phyloP scores from a whole-genome alignment of 164 flowering plant species.

The Tinospora cordifolia region DNA sequence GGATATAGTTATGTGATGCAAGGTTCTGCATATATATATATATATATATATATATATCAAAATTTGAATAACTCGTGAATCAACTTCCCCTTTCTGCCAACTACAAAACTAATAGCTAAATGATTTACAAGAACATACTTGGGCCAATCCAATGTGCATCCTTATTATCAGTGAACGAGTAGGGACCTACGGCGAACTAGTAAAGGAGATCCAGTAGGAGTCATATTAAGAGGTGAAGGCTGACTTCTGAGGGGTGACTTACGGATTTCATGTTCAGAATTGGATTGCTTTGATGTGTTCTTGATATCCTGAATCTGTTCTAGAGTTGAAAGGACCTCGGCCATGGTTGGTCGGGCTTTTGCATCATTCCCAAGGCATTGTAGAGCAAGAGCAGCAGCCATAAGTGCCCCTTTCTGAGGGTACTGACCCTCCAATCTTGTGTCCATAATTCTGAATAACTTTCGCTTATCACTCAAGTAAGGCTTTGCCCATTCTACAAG shows the following conservation, averaged over 20 bases:
- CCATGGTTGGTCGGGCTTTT: slow-evolving; percentile 56
- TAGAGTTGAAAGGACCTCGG: slow-evolving; percentile 50
- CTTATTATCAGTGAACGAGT: not conserved
- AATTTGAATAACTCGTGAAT: not conserved
- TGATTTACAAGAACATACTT: not conserved
- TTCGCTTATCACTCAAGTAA: slow-evolving; percentile 46
- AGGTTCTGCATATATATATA: not conserved
- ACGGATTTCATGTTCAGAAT: slow-evolving; percentile 17
- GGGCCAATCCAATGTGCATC: not conserved
- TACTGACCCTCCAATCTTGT: slow-evolving; percentile 52
- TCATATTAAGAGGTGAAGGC: slow-evolving; percentile 27
- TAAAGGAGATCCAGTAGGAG: slow-evolving; percentile 25
- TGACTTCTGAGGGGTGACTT: slow-evolving; percentile 32
- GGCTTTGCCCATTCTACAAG: slow-evolving; percentile 75
- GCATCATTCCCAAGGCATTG: slow-evolving; percentile 55
- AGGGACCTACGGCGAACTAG: slow-evolving; percentile 14
- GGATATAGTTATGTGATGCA: not conserved
- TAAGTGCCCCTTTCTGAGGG: slow-evolving; percentile 60
- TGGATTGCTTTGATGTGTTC: slow-evolving; percentile 23
- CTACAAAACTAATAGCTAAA: not conserved
- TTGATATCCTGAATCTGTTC: slow-evolving; percentile 51
- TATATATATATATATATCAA: too few relatives aligned
- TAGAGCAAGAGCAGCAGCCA: slow-evolving; percentile 53
- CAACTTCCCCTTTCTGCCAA: not conserved
- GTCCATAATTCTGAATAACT: slow-evolving; percentile 64